Evolutionary conservation across 495 filamentous ascomycete genomes (phyloP), one percentile per base, ranked within the genome.

Genomic region (Penicillium flavigenum): DNA sequence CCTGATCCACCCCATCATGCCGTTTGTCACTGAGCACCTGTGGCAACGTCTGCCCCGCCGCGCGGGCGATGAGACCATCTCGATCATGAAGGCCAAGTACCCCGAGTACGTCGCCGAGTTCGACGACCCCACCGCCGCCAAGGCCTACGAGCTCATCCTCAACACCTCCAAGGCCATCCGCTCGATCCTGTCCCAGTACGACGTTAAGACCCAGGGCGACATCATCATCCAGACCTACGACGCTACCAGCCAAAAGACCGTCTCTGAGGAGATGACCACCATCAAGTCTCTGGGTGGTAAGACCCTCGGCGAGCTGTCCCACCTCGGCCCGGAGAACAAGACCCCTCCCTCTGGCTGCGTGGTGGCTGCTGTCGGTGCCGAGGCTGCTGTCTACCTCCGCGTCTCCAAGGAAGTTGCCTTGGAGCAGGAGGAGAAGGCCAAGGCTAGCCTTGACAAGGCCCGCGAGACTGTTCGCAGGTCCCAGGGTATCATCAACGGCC

Each of bases 1-100:
- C 29, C 64, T 91, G 67, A 81, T 90, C 53, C 86, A 90, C 66
- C 88, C 88, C 3, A 87, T 90, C 77, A 87, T 91, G 86, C 89
- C 89, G 29, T 92, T 86, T 77, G 70, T 92, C 52, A 88, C 86
- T 2, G 87, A 91, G 71, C 81, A 92, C 60, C 70, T 92, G 34
- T 91, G 88, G 88, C 89, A 91, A 69, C 83, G 88, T 27, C 81
- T 93, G 5, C 89, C 89, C 26, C 81, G 83, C 52, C 75, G 84
- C 48, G 78, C 78, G 31, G 77, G 74, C 12, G 88, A 90, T 65
- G 72, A 75, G 54, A 88, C 85, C 5, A 72, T 76, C 32, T 85
- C 86, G 1, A 88, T 92, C 69, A 86, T 87, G 76, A 73, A 83
- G 38, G 87, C 89, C 34, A 64, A 72, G 34, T 91, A 85, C 69